phyloP scores from a whole-genome alignment of 2,329 filamentous ascomycete genomes.

The Hypoxylon sp. region DNA sequence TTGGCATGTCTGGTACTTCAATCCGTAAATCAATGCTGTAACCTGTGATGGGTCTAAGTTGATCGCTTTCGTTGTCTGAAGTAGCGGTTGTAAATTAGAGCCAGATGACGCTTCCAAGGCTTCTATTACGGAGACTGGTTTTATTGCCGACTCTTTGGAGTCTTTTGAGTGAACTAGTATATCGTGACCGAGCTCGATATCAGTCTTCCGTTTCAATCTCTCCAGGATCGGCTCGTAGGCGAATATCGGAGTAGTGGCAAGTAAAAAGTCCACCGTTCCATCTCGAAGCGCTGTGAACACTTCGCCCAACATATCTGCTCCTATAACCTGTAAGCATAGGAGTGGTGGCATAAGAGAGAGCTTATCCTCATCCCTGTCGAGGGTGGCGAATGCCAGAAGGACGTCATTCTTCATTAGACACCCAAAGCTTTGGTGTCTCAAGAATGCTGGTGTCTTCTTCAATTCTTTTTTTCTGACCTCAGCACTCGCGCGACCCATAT shows the following conservation, averaged over 20 bases:
- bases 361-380: conserved; percentile 46
- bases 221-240: conserved; percentile 77
- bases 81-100: conserved; percentile 23
- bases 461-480: conserved; percentile 63
- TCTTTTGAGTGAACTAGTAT: conserved; percentile 59
- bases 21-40: conserved; percentile 67
- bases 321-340: conserved; percentile 60
- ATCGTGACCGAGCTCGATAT: conserved; percentile 69
- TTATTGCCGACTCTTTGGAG: conserved; percentile 33
- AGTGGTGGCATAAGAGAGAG: conserved; percentile 39
- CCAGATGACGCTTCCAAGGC: conserved; percentile 26
- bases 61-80: conserved; percentile 27
- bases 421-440: conserved; percentile 74
- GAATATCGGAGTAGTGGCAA: conserved; percentile 77
- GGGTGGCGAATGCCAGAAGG: conserved; percentile 71
- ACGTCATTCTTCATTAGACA: conserved; percentile 68
- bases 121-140: conserved; percentile 16
- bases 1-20: conserved; percentile 69
- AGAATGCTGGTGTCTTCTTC: conserved; percentile 62
- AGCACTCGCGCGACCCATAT: conserved; percentile 54
- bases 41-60: conserved; percentile 65
- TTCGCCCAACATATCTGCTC: conserved; percentile 61
- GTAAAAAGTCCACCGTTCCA: conserved; percentile 62
- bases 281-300: conserved; percentile 63
- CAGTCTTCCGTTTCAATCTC: conserved; percentile 68